These are phyloP conservation scores for Hyaloscypha bicolor DNA, from an alignment of 495 filamentous ascomycete genomes.

Conservation along the genomic window DNA sequence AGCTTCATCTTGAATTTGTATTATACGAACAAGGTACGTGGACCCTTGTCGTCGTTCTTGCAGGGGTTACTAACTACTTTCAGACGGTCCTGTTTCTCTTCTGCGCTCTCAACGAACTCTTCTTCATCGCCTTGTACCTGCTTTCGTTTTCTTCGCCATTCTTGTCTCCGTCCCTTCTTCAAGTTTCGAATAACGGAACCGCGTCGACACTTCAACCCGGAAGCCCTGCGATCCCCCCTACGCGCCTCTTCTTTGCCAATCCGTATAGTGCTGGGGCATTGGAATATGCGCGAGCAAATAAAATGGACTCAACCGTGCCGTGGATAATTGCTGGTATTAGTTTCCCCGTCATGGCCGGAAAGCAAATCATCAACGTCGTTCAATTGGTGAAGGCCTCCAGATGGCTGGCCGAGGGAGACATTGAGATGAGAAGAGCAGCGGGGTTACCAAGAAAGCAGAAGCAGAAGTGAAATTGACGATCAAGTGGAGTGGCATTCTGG, in stretches of 20 bases:
- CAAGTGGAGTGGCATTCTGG: not conserved
- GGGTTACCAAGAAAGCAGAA: slow-evolving; percentile 52
- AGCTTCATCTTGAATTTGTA: slow-evolving; percentile 88
- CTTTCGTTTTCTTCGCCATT: slow-evolving; percentile 91
- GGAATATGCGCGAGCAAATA: slow-evolving; percentile 89
- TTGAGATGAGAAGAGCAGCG: slow-evolving; percentile 52
- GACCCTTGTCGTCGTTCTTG: slow-evolving; percentile 17
- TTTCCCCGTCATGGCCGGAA: slow-evolving; percentile 82
- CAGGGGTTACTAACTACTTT: slow-evolving; percentile 6
- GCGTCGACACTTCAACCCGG: slow-evolving; percentile 63
- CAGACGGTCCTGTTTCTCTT: slow-evolving; percentile 90
- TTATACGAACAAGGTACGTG: slow-evolving; percentile 87
- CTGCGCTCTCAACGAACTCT: slow-evolving; percentile 89
- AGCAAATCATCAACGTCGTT: slow-evolving; percentile 92
- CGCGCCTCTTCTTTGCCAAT: slow-evolving; percentile 71
- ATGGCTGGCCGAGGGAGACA: slow-evolving; percentile 90
- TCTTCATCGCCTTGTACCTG: slow-evolving; percentile 97
- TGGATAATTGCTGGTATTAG: slow-evolving; percentile 87
- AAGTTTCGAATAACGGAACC: slow-evolving; percentile 43
- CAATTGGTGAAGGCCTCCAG: slow-evolving; percentile 92
- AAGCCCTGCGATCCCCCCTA: slow-evolving; percentile 62
- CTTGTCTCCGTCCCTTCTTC: slow-evolving; percentile 80
- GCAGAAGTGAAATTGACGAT: slow-evolving; percentile 17
- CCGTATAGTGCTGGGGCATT: slow-evolving; percentile 91
- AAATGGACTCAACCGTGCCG: slow-evolving; percentile 79